Evolutionary conservation across 106 monocot species (phyloP).

Genomic region (Hemerocallis citrina): DNA sequence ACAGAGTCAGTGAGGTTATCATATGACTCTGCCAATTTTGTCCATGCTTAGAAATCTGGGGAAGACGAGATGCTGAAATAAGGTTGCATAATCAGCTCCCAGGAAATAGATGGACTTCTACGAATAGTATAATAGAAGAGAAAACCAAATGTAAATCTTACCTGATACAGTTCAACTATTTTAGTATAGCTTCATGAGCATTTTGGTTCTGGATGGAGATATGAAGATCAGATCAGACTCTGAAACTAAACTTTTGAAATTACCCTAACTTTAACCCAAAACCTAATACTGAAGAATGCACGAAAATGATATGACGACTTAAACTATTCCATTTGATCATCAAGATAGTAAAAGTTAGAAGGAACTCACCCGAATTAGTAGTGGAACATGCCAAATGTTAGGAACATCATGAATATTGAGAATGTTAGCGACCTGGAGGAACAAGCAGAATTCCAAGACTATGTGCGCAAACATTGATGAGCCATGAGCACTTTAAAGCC

Average conservation of each 20-base stretch:
- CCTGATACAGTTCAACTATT: constrained; percentile 58
- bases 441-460: not conserved
- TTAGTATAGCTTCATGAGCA: constrained; percentile 62
- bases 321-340: not conserved
- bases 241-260: not conserved
- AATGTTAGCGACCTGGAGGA: constrained; percentile 49
- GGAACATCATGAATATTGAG: constrained; percentile 82
- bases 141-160: constrained; percentile 11
- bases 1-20: constrained; percentile 55
- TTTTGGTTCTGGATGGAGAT: constrained; percentile 64
- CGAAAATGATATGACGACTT: not conserved
- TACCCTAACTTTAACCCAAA: too few species aligned
- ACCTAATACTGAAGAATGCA: not conserved
- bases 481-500: not conserved
- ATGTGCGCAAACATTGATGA: not conserved
- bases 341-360: not conserved
- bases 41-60: constrained; percentile 59
- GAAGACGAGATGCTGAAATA: constrained; percentile 32
- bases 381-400: constrained; percentile 73
- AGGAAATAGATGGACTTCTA: not conserved
- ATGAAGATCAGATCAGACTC: constrained; percentile 16
- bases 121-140: not conserved
- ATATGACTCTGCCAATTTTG: constrained; percentile 62
- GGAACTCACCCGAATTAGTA: constrained; percentile 48
- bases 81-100: not conserved